phyloP scores from a whole-genome alignment of 305 asterid species.

The Solanum hybrid region DNA sequence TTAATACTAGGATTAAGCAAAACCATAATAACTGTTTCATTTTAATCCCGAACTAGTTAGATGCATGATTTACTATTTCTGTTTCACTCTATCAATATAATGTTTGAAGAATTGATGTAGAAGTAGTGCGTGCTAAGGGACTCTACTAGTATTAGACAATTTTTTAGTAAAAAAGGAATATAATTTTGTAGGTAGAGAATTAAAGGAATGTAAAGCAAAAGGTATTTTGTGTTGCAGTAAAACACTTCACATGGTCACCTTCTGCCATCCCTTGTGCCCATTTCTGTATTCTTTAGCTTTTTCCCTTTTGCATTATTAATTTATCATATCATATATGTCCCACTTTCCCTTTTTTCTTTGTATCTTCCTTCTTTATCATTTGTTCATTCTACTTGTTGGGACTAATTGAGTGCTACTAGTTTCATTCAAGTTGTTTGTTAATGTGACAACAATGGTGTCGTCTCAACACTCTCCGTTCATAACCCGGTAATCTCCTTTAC shows the following conservation, averaged over 20 bases:
- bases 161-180: neutral
- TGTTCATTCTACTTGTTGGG: neutral
- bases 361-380: neutral
- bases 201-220: conserved; percentile 10
- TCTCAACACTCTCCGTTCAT: neutral
- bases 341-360: neutral
- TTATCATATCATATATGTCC: neutral
- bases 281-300: neutral
- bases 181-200: neutral
- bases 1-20: neutral
- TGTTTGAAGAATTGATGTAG: neutral
- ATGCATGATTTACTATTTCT: neutral
- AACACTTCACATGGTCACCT: conserved; percentile 8
- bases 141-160: neutral
- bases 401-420: neutral
- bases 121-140: neutral
- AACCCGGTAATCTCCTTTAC: neutral
- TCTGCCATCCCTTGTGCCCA: neutral
- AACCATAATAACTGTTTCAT: neutral
- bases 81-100: neutral
- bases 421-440: neutral
- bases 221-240: conserved; percentile 22
- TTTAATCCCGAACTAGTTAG: neutral
- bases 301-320: neutral
- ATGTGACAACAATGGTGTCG: neutral